phyloP scores from a whole-genome alignment of 2,329 filamentous ascomycete genomes.

The Monilinia aucupariae region DNA sequence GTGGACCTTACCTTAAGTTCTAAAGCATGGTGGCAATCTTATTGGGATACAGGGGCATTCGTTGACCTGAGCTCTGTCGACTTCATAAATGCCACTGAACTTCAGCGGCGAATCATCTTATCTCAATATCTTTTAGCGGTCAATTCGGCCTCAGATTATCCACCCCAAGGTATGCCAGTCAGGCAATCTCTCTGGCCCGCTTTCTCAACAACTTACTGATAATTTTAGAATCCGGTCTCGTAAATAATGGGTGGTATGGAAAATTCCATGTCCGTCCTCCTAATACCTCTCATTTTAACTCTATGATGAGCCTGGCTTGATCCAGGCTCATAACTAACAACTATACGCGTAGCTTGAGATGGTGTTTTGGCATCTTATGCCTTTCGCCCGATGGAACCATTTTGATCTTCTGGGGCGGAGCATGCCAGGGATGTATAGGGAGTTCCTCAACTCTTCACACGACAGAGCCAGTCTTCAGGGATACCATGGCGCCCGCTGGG shows the following conservation, averaged over 20 bases:
- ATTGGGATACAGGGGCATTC: conserved; percentile 40
- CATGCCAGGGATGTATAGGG: conserved; percentile 37
- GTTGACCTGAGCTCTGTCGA: conserved; percentile 38
- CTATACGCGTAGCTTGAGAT: conserved; percentile 34
- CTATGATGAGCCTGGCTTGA: neutral
- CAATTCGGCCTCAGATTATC: conserved; percentile 38
- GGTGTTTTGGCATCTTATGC: conserved; percentile 41
- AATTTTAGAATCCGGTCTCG: conserved; percentile 38
- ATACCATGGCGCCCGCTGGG: conserved; percentile 40
- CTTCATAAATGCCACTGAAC: conserved; percentile 38
- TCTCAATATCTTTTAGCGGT: conserved; percentile 43
- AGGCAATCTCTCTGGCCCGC: too few species aligned
- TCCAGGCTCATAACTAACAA: neutral
- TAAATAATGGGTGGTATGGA: conserved; percentile 46
- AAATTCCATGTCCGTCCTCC: conserved; percentile 38
- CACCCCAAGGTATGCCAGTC: conserved; percentile 33
- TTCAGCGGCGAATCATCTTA: conserved; percentile 41
- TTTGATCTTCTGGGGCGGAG: conserved; percentile 37
- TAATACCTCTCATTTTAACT: too few species aligned
- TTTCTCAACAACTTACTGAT: neutral
- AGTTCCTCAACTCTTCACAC: conserved; percentile 33
- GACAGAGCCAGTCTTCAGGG: conserved; percentile 35
- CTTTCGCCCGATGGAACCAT: conserved; percentile 40
- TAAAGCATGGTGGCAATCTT: conserved; percentile 24
- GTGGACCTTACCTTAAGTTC: conserved; percentile 15